Evolutionary conservation across 129 eudicot species (phyloP), one percentile per base, ranked within the genome.

Genomic region (Sambucus nigra): DNA sequence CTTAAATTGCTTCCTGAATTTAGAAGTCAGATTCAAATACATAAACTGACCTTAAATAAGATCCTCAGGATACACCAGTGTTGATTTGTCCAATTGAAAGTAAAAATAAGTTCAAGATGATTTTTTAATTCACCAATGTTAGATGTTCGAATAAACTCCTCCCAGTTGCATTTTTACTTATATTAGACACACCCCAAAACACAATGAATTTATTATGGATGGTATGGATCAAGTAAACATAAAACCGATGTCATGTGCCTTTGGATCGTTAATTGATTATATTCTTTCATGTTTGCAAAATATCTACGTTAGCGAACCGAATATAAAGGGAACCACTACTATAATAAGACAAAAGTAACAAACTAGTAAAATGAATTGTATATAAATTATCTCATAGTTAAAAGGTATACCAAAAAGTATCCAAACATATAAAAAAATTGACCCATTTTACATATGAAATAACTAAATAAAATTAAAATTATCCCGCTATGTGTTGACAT

Each of bases 271-370:
- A 83, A 39, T 29, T 58, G 67, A 51, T 54, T 68, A 61, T 79
- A 76, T 63, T 69, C 79, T 49, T 63, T 66, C 7, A 53, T 27
- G 60, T 79, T 76, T 21, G 74, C 56, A 48, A 73, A 53, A 25
- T 57, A 52, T 42, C 64, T 63, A 56, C 59, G 76, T 19, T 66
- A 80, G 64, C 86, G 78, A 49, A 92, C 80, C 0, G 86, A 61
- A 71, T 86, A 86, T 52, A 92, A 67, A 6, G 99, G 94, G 66
- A 92, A 92, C 99, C 95, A 92, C 44, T 86, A 72, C 96, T 87
- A 86, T 71, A 69, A 53, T 9, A 35, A 71, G 20, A 52, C 12
- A 29, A 21, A 40, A 46, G n/a, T 6, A 48, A 2, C 19, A 54
- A 47, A 46, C 25, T 25, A 63, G 40, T 44, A n/a, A 6, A 28